Conservation (phyloP, 345 rosid species). For the Kernera saxatilis region DNA sequence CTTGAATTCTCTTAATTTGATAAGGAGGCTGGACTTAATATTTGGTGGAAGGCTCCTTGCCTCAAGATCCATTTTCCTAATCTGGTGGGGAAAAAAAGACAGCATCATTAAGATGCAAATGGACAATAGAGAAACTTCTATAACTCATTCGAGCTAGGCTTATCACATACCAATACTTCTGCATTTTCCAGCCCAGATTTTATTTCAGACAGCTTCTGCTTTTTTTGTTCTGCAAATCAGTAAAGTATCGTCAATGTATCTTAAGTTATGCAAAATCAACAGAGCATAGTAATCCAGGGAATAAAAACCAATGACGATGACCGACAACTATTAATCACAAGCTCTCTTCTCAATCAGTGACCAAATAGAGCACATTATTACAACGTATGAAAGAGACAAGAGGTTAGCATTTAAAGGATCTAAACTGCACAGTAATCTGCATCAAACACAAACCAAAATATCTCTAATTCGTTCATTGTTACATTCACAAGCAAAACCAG, state of each 20-base stretch:
- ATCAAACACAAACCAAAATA: not conserved
- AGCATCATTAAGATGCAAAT: not conserved
- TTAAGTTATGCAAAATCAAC: not conserved
- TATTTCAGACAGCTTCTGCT: slow-evolving; percentile 72
- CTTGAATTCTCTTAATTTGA: slow-evolving; percentile 77
- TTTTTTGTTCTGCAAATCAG: slow-evolving; percentile 61
- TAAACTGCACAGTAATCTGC: not conserved
- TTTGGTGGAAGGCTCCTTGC: slow-evolving; percentile 74
- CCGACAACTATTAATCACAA: not conserved
- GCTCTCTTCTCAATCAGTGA: not conserved
- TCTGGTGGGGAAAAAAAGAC: slow-evolving; percentile 23
- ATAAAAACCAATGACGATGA: not conserved
- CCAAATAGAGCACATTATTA: not conserved
- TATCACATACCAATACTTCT: slow-evolving; percentile 55
- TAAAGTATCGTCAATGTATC: not conserved
- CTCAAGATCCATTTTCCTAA: slow-evolving; percentile 86
- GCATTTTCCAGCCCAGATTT: slow-evolving; percentile 66
- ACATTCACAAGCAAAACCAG: not conserved
- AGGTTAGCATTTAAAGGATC: not conserved
- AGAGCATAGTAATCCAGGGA: not conserved
- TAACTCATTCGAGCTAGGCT: not conserved
- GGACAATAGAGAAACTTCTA: not conserved
- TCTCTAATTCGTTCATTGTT: not conserved
- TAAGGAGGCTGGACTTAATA: slow-evolving; percentile 62
- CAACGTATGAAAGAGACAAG: not conserved